Evolutionary conservation across 1,139 yeast species (phyloP).

Genomic region (Hyphopichia pseudoburtonii): DNA sequence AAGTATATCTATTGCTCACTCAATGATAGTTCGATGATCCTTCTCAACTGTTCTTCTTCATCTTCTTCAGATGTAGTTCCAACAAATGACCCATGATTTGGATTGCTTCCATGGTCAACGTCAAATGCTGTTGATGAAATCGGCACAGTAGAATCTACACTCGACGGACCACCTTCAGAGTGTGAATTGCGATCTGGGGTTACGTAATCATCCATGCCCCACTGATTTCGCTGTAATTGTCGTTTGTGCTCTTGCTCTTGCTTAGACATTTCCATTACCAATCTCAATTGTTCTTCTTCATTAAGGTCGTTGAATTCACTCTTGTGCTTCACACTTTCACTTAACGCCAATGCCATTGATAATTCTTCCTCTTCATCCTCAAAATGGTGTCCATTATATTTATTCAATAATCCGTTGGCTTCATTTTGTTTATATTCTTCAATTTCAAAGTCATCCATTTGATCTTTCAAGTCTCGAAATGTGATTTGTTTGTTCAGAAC

Average conservation of each 20-base stretch:
- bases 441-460: conserved; percentile 38
- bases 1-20: conserved; percentile 13
- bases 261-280: conserved; percentile 24
- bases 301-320: conserved; percentile 1
- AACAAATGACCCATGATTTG: background rate
- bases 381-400: conserved; percentile 43
- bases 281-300: conserved; percentile 25
- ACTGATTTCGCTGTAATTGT: background rate
- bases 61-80: no score
- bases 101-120: background rate
- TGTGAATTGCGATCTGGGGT: background rate
- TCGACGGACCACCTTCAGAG: no score
- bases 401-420: conserved; percentile 32
- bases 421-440: conserved; percentile 18
- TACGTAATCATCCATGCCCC: background rate
- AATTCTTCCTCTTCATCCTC: conserved; percentile 48
- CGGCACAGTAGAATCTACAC: no score
- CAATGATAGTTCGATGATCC: conserved; percentile 17
- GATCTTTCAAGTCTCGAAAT: conserved; percentile 29
- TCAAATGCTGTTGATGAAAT: background rate
- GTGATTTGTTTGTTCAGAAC: conserved; percentile 14
- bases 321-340: conserved; percentile 30
- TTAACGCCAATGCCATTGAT: conserved; percentile 54
- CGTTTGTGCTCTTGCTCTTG: conserved; percentile 7
- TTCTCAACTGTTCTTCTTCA: conserved; percentile 15